These are phyloP conservation scores for Nicotiana sylvestris DNA, from an alignment of 257 asterid species.

Conservation along the genomic window DNA sequence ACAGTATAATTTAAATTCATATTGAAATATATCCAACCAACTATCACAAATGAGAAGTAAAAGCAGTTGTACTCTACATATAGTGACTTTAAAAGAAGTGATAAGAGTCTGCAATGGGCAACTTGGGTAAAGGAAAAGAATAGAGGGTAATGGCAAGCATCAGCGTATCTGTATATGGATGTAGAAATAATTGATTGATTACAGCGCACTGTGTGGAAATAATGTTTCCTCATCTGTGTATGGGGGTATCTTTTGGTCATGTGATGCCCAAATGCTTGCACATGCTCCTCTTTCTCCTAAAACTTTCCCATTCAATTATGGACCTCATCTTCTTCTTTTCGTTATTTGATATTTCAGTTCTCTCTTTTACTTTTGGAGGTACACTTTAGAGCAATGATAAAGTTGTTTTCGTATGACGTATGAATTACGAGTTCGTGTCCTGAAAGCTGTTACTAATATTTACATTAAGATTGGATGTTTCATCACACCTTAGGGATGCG, in stretches of 20 bases:
- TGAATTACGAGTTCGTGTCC: no score
- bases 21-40: no score
- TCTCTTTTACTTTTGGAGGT: background rate
- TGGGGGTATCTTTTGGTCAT: constrained; percentile 18
- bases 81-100: background rate
- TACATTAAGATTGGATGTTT: no score
- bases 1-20: no score
- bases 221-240: constrained; percentile 7
- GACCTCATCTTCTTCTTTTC: background rate
- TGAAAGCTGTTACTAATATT: fast-evolving
- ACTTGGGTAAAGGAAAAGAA: background rate
- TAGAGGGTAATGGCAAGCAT: background rate
- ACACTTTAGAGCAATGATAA: no score
- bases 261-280: constrained; percentile 28
- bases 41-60: background rate
- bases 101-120: background rate
- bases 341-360: background rate
- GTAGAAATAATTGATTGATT: constrained; percentile 20
- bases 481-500: no score
- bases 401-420: no score
- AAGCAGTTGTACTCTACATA: background rate
- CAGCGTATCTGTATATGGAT: constrained; percentile 18
- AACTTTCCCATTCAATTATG: constrained; percentile 22
- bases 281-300: constrained; percentile 19
- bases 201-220: constrained; percentile 23